Evolutionary conservation across 306 rosid species (phyloP).

Genomic region (Cucurbita argyrosperma): DNA sequence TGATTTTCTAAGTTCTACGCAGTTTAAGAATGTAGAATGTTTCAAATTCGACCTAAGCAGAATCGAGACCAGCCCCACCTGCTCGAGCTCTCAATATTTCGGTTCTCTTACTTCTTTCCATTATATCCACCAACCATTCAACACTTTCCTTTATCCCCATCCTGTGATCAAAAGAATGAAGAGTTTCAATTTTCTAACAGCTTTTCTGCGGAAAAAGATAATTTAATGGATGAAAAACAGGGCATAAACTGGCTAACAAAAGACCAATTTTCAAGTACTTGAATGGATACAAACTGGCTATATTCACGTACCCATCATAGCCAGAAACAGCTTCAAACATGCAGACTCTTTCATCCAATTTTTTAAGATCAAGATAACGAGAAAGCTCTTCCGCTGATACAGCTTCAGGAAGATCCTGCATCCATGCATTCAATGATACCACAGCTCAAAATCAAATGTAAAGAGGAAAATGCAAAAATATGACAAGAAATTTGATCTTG

Average conservation of each 20-base stretch:
- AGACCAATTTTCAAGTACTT: background rate
- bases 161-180: slow-evolving; percentile 29
- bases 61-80: slow-evolving; percentile 41
- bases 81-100: slow-evolving; percentile 76
- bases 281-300: background rate
- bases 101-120: slow-evolving; percentile 98
- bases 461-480: background rate
- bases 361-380: slow-evolving; percentile 80
- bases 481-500: background rate
- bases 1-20: background rate
- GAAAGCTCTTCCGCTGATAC: slow-evolving; percentile 75
- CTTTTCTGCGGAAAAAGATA: background rate
- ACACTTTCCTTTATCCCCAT: slow-evolving; percentile 76
- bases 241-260: background rate
- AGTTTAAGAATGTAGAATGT: background rate
- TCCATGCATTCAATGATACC: background rate
- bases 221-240: background rate
- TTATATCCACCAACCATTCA: slow-evolving; percentile 90
- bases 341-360: slow-evolving; percentile 88
- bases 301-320: slow-evolving; percentile 66
- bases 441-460: slow-evolving; percentile 1
- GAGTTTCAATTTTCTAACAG: background rate
- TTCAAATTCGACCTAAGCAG: slow-evolving; percentile 21
- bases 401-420: slow-evolving; percentile 76
- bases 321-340: slow-evolving; percentile 95